phyloP scores from a whole-genome alignment of 352 stramenopile species.

The Phytophthora sp. region DNA sequence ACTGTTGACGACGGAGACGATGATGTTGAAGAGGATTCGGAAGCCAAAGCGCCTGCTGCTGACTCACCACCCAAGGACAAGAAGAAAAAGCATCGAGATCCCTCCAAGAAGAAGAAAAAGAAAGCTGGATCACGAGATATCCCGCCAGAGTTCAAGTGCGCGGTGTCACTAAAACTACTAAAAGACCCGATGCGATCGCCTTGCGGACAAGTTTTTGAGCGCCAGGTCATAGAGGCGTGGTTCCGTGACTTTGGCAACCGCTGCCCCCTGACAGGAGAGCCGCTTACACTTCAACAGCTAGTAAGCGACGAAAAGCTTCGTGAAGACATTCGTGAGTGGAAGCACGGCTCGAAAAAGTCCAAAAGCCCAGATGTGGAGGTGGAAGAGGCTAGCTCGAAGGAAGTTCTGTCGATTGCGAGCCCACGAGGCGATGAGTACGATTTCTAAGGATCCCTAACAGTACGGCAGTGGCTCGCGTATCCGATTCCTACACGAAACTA shows the following conservation, averaged over 20 bases:
- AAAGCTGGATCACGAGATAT: conserved; percentile 29
- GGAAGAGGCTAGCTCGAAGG: neutral
- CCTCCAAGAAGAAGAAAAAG: conserved; percentile 48
- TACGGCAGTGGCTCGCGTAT: no score
- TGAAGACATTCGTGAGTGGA: conserved; percentile 69
- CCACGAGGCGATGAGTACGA: conserved; percentile 29
- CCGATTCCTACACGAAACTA: no score
- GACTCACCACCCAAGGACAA: conserved; percentile 28
- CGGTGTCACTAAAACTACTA: conserved; percentile 74
- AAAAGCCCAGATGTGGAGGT: neutral
- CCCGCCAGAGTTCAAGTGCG: conserved; percentile 73
- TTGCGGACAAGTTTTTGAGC: conserved; percentile 81
- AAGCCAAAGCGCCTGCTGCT: conserved; percentile 28
- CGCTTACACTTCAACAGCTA: conserved; percentile 61
- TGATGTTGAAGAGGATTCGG: conserved; percentile 31
- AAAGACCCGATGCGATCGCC: conserved; percentile 74
- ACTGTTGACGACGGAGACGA: conserved; percentile 31
- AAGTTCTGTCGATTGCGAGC: conserved; percentile 10
- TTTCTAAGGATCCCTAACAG: no score
- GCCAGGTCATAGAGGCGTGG: conserved; percentile 79
- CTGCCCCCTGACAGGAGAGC: conserved; percentile 76
- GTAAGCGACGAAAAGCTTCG: conserved; percentile 59
- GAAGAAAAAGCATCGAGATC: conserved; percentile 30
- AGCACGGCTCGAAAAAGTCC: conserved; percentile 43
- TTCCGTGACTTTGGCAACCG: conserved; percentile 86